Evolutionary conservation across 1,284 basidiomycete genomes (phyloP).

Genomic region (Cutaneotrichosporon cutaneum): DNA sequence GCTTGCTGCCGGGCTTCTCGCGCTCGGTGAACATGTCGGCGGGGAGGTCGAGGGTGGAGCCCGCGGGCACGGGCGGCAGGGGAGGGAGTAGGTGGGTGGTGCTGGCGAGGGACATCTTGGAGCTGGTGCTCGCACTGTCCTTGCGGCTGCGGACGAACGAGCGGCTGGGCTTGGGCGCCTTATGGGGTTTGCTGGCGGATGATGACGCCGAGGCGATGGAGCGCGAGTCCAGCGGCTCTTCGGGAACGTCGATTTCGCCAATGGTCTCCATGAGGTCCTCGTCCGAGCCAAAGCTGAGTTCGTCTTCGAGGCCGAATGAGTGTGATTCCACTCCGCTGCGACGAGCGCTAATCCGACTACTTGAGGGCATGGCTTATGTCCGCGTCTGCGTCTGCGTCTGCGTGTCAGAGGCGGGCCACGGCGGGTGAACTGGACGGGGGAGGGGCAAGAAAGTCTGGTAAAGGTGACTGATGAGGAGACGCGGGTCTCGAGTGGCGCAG

Average conservation of each 20-base stretch:
- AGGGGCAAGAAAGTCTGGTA: background rate
- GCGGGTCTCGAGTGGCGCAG: background rate
- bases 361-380: slow-evolving; percentile 7
- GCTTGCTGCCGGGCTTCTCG: slow-evolving; percentile 22
- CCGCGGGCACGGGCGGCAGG: slow-evolving; percentile 23
- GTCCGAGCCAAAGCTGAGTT: slow-evolving; percentile 42
- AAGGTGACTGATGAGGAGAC: background rate
- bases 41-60: slow-evolving; percentile 31
- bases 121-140: slow-evolving; percentile 18
- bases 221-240: background rate
- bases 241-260: slow-evolving; percentile 30
- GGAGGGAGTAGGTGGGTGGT: slow-evolving; percentile 21
- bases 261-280: slow-evolving; percentile 43
- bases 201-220: background rate
- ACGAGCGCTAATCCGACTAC: slow-evolving; percentile 13
- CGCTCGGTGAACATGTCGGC: slow-evolving; percentile 19
- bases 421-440: background rate
- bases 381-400: background rate
- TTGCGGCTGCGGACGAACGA: slow-evolving; percentile 16
- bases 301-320: slow-evolving; percentile 45
- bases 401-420: background rate
- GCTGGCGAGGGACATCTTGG: slow-evolving; percentile 7
- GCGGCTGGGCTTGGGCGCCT: slow-evolving; percentile 5
- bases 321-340: slow-evolving; percentile 7
- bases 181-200: background rate